These are phyloP conservation scores for Telopea speciosissima DNA, from an alignment of 177 flowering plant species.

Conservation along the genomic window DNA sequence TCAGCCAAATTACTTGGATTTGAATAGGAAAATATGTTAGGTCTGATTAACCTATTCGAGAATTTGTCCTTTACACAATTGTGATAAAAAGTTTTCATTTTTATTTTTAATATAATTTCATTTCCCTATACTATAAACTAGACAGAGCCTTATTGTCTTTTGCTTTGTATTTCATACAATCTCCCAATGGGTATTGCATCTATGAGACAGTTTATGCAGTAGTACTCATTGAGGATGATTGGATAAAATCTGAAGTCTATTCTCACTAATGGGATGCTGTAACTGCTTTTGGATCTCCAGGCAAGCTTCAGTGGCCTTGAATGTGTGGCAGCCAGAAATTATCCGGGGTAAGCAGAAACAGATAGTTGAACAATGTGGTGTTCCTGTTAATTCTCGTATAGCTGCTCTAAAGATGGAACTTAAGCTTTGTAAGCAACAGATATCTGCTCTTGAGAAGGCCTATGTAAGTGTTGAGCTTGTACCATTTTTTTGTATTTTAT, in stretches of 20 bases:
- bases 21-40: no score
- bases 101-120: no score
- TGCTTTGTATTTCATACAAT: no score
- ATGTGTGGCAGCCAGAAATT: slow-evolving; percentile 94
- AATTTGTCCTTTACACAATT: no score
- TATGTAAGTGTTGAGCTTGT: slow-evolving; percentile 40
- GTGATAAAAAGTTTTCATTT: no score
- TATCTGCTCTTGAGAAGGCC: slow-evolving; percentile 34
- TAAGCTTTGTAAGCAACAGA: slow-evolving; percentile 62
- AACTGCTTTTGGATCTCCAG: slow-evolving; percentile 24
- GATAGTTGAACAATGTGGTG: slow-evolving; percentile 61
- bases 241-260: not conserved
- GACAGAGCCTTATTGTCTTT: no score
- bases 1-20: no score
- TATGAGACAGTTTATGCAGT: not conserved
- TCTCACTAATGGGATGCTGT: not conserved
- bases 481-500: not conserved
- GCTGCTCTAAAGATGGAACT: slow-evolving; percentile 69
- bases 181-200: not conserved
- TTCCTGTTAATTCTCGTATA: slow-evolving; percentile 54
- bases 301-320: slow-evolving; percentile 80
- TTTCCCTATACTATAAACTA: no score
- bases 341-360: slow-evolving; percentile 64
- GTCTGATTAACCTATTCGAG: no score
- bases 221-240: not conserved